phyloP scores from a whole-genome alignment of 2,329 filamentous ascomycete species.

The Colletotrichum godetiae region DNA sequence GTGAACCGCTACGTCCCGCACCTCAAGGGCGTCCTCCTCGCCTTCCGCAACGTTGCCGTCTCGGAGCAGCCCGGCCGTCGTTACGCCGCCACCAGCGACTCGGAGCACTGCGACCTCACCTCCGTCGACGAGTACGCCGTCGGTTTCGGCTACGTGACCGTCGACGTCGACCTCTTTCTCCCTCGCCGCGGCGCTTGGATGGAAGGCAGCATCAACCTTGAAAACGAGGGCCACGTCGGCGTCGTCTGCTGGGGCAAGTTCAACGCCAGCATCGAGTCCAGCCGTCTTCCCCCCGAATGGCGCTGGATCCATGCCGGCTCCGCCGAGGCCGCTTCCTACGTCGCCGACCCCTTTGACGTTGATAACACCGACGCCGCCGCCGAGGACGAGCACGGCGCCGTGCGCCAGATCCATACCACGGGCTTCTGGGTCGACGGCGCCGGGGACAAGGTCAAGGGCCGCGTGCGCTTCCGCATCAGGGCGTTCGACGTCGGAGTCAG shows the following conservation, averaged over 20 bases:
- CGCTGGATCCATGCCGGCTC: conserved; percentile 75
- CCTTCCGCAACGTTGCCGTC: conserved; percentile 76
- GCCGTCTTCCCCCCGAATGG: conserved; percentile 82
- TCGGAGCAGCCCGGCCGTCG: conserved; percentile 66
- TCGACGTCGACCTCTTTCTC: conserved; percentile 85
- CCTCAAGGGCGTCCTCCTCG: conserved; percentile 79
- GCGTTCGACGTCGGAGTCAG: conserved; percentile 86
- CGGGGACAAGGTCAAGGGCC: conserved; percentile 77
- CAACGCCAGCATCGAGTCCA: conserved; percentile 86
- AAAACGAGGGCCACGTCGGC: conserved; percentile 89
- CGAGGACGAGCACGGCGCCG: conserved; percentile 64
- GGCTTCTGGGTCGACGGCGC: conserved; percentile 82
- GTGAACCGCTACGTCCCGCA: conserved; percentile 81
- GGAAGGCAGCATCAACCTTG: conserved; percentile 85
- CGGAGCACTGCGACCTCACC: conserved; percentile 55
- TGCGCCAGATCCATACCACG: conserved; percentile 63
- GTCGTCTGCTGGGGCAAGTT: conserved; percentile 92
- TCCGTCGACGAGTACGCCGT: conserved; percentile 86
- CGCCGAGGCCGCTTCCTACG: conserved; percentile 51
- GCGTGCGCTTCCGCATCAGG: conserved; percentile 81
- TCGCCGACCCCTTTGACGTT: conserved; percentile 39
- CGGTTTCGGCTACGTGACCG: conserved; percentile 88
- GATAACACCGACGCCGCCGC: conserved; percentile 50
- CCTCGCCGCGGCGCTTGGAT: conserved; percentile 79
- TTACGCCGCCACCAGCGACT: conserved; percentile 58